Base-by-base conservation (phyloP, 352 stramenopile species). In the Globisporangium acanthophoron region DNA sequence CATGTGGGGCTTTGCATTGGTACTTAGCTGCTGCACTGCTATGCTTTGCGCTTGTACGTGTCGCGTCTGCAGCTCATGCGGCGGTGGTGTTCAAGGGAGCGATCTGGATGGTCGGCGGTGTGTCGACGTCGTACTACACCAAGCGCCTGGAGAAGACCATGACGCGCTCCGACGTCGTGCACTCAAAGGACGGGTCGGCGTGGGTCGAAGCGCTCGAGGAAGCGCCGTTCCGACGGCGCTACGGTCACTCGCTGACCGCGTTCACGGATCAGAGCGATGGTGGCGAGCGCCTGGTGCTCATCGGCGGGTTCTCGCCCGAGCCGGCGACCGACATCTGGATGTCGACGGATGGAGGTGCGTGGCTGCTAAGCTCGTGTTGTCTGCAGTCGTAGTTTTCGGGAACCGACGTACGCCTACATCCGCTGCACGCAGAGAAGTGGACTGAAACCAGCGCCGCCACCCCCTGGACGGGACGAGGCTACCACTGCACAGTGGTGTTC, bases 261-360 rank as follows among this genome's bases (percentile, higher is more conserved):
- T 94, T 94, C 52, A 73, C 52, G 0, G 79, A 90, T 54, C 56
- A 58, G 3, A 77, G 52, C 16, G 81, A 88, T 49, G 56, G 66
- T 0, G 29, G 72, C 21, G 76, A 90, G 58, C 69, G 78, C 21
- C 67, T 93, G 35, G 66, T 82, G 21, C 52, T 93, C 45, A 43
- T 91, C 33, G 84, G 68, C 5, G 84, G 84, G 3, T 94, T 92
- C 67, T 85, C 76, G n/a, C 84, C 84, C 3, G 79, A 87, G 21
- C 74, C 84, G 33, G 78, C 80, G 37, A 87, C 69, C 9, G 84
- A 94, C 63, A 75, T 92, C 45, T 94, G 84, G 84, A 71, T 78
- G 29, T 76, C 81, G 1, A 68, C 54, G 4, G 73, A 93, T 51
- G 84, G 84, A 67, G 72, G 82, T 90, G 61, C 20, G 67, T 47